These are phyloP conservation scores for Diaporthe humulicola DNA, from an alignment of 2,329 filamentous ascomycete species.

Conservation along the genomic window DNA sequence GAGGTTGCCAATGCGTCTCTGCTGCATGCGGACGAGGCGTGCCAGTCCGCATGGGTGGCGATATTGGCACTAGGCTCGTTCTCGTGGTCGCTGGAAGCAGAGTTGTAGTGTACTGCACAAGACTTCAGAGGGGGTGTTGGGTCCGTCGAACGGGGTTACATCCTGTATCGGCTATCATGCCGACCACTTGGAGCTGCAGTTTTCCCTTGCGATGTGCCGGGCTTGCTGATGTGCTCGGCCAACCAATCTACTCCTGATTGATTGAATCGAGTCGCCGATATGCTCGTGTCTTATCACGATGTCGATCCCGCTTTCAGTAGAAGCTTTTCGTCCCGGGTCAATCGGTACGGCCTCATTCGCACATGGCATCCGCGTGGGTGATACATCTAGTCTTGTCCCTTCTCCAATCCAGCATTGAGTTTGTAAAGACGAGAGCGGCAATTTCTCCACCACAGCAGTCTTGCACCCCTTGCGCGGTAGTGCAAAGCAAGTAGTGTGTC, in stretches of 20 bases:
- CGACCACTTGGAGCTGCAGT: constrained; percentile 37
- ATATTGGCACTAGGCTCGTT: constrained; percentile 18
- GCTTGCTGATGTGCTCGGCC: constrained; percentile 19
- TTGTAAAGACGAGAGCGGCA: neutral
- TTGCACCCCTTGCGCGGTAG: neutral
- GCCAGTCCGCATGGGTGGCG: constrained; percentile 26
- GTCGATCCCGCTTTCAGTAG: constrained; percentile 18
- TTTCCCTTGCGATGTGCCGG: constrained; percentile 28
- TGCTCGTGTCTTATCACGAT: constrained; percentile 21
- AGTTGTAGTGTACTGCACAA: neutral
- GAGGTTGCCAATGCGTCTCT: constrained; percentile 12
- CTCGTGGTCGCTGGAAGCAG: constrained; percentile 4
- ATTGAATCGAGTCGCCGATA: constrained; percentile 14
- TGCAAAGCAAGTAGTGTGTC: neutral
- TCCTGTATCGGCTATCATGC: constrained; percentile 36
- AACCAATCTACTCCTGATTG: constrained; percentile 12
- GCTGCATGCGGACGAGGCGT: constrained; percentile 19
- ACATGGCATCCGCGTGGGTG: constrained; percentile 28
- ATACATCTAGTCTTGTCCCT: neutral
- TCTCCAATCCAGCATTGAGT: constrained; percentile 5
- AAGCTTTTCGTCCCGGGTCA: constrained; percentile 16
- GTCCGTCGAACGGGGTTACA: constrained; percentile 23
- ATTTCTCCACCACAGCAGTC: neutral
- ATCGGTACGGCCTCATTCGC: constrained; percentile 22
- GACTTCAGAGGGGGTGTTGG: constrained; percentile 4